These are phyloP conservation scores for Vachellia pachyceras DNA, from an alignment of 306 rosid genomes.

Conservation along the genomic window DNA sequence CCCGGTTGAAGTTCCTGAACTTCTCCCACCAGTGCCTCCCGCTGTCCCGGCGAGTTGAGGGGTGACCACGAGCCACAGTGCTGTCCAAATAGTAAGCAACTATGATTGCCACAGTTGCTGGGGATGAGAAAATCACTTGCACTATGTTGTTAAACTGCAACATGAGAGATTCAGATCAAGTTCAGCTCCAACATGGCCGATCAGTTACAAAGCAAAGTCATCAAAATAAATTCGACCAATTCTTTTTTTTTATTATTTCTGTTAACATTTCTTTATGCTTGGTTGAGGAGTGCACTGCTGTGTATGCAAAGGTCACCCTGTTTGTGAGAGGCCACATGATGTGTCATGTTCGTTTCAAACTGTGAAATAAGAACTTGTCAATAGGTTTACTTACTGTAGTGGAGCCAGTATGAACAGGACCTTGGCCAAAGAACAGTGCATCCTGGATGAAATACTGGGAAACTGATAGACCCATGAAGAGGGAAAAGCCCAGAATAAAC, in stretches of 20 bases:
- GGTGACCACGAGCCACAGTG: constrained; percentile 51
- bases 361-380: neutral
- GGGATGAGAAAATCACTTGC: constrained; percentile 79
- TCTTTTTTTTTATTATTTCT: neutral
- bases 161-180: neutral
- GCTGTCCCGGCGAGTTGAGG: constrained; percentile 66
- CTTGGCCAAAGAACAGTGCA: constrained; percentile 51
- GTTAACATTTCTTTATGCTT: neutral
- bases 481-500: constrained; percentile 82
- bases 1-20: constrained; percentile 57
- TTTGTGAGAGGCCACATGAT: neutral
- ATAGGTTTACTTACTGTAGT: constrained; percentile 49
- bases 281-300: neutral
- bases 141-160: constrained; percentile 74
- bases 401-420: constrained; percentile 73
- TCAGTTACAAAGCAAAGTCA: neutral
- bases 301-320: no score
- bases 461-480: constrained; percentile 83
- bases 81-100: constrained; percentile 67
- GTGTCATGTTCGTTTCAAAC: neutral
- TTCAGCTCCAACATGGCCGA: neutral
- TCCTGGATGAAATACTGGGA: constrained; percentile 75
- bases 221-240: neutral
- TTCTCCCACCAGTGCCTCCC: constrained; percentile 93
- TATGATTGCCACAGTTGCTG: constrained; percentile 72